These are phyloP conservation scores for Trapa incisa DNA, from an alignment of 345 rosid genomes.

Conservation along the genomic window DNA sequence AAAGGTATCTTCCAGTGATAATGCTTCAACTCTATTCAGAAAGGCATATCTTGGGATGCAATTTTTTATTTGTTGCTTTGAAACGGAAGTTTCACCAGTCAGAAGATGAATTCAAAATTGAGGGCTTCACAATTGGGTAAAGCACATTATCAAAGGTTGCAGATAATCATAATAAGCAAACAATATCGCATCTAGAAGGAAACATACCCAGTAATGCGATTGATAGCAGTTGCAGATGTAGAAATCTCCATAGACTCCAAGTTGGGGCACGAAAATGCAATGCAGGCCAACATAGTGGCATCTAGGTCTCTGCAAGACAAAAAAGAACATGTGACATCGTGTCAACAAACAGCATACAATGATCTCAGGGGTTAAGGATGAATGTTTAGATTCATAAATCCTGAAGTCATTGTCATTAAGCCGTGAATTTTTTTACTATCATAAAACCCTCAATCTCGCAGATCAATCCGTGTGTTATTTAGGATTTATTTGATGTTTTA, in stretches of 20 bases:
- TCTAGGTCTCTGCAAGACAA: conserved; percentile 62
- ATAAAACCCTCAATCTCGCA: background rate
- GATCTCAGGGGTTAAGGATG: too few species aligned
- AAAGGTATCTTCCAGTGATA: too few species aligned
- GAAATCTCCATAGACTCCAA: conserved; percentile 76
- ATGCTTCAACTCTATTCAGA: too few species aligned
- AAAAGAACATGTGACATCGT: background rate
- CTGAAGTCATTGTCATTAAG: too few species aligned
- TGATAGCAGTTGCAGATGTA: conserved; percentile 40
- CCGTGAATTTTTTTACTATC: too few species aligned
- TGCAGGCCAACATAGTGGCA: conserved; percentile 81
- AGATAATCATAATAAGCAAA: background rate
- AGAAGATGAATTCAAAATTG: background rate
- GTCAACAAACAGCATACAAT: background rate
- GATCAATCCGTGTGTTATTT: background rate
- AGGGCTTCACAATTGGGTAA: background rate
- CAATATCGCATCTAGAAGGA: background rate
- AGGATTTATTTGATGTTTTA: background rate
- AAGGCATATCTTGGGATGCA: background rate
- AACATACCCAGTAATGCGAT: conserved; percentile 80
- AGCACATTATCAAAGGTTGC: background rate
- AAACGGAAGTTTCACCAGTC: background rate
- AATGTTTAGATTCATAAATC: too few species aligned
- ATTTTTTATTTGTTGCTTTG: background rate
- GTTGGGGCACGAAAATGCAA: conserved; percentile 88